Evolutionary conservation across 2,329 filamentous ascomycete genomes (phyloP).

Genomic region (Albophoma yamanashiensis): DNA sequence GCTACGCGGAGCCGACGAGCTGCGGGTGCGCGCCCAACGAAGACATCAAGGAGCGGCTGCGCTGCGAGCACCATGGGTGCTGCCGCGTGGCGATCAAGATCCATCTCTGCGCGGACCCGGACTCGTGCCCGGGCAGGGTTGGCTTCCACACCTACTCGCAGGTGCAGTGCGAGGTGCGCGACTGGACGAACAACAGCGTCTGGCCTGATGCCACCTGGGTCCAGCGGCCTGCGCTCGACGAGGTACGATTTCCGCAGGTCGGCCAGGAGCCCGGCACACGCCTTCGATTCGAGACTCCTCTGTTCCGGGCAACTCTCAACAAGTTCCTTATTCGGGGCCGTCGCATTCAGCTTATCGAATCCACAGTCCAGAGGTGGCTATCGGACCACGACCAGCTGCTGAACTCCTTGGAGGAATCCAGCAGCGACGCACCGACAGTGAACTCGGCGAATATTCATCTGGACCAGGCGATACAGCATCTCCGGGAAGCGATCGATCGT

Average conservation of each 20-base stretch:
- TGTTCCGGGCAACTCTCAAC: not conserved
- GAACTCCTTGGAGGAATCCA: too few species aligned
- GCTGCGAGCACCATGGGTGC: constrained; percentile 16
- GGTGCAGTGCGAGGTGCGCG: not conserved
- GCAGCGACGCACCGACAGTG: not conserved
- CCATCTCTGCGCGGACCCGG: constrained; percentile 7
- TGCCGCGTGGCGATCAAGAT: constrained; percentile 10
- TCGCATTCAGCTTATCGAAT: not conserved
- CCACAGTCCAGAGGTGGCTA: not conserved
- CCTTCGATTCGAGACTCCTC: not conserved
- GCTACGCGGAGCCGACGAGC: constrained; percentile 9
- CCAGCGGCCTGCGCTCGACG: not conserved
- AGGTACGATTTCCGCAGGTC: not conserved
- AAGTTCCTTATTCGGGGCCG: not conserved
- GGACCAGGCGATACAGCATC: too few species aligned
- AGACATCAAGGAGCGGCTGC: constrained; percentile 2
- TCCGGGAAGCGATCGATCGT: not conserved
- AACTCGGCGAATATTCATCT: not conserved
- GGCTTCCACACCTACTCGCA: constrained; percentile 11
- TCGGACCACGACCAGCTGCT: not conserved
- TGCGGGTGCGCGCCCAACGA: constrained; percentile 11
- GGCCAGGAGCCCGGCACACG: not conserved
- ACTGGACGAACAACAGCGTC: not conserved
- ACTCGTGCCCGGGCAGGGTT: constrained; percentile 2
- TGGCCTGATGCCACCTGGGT: not conserved